A percentile compares a stretch with the other conserved stretches of the same genome.
phyloP scores from a whole-genome alignment of 2,329 filamentous ascomycete species.

The Aspergillus sclerotialis region DNA sequence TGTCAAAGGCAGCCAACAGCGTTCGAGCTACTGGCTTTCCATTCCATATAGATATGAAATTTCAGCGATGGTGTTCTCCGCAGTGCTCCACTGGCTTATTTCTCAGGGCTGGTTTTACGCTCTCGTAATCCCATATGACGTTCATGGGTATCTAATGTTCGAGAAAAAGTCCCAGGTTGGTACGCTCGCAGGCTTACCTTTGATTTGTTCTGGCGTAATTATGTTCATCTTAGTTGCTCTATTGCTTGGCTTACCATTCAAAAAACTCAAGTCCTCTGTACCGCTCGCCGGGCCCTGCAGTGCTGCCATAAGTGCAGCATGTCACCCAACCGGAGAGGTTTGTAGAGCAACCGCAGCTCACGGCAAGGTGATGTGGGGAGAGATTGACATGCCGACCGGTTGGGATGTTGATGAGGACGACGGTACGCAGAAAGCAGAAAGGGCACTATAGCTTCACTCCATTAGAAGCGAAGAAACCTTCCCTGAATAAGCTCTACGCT shows the following conservation, averaged over 20 bases:
- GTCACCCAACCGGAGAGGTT: not conserved
- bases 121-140: not conserved
- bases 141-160: too few species aligned
- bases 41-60: not conserved
- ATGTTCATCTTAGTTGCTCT: not conserved
- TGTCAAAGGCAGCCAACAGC: conserved; percentile 29
- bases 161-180: too few species aligned
- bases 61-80: not conserved
- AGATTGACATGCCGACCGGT: too few species aligned
- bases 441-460: too few species aligned
- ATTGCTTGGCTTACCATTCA: not conserved
- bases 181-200: not conserved
- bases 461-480: too few species aligned
- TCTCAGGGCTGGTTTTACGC: not conserved
- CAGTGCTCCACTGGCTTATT: not conserved
- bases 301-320: not conserved
- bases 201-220: not conserved
- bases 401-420: too few species aligned
- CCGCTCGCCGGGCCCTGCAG: not conserved
- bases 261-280: not conserved
- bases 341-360: not conserved
- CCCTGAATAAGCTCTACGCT: too few species aligned
- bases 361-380: not conserved
- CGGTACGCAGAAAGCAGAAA: too few species aligned
- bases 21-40: not conserved